Conservation (phyloP, 2,329 filamentous ascomycete genomes). For the Colletotrichum sidae region DNA sequence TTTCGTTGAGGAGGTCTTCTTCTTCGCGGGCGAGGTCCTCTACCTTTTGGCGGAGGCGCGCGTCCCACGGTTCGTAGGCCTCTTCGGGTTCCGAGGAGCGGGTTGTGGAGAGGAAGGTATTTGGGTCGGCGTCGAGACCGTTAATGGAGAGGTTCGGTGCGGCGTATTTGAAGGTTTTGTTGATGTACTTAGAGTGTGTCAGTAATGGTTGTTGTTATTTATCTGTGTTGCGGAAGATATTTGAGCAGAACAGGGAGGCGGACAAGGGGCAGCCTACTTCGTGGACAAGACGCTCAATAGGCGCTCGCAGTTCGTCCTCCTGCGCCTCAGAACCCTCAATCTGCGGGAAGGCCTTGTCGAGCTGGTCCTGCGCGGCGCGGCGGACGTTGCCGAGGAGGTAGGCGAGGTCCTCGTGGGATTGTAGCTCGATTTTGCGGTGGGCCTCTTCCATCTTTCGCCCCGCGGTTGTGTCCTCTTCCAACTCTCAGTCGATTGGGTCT, state of each 20-base stretch:
- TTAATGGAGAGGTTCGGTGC: slow-evolving; percentile 72
- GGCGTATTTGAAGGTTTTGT: slow-evolving; percentile 68
- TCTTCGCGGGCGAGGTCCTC: slow-evolving; percentile 71
- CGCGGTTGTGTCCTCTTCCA: no score
- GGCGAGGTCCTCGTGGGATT: slow-evolving; percentile 78
- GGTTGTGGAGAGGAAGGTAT: slow-evolving; percentile 49
- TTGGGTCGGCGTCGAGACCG: slow-evolving; percentile 62
- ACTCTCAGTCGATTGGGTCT: no score
- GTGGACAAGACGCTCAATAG: slow-evolving; percentile 70
- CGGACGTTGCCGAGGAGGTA: slow-evolving; percentile 78
- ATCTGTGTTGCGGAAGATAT: neutral
- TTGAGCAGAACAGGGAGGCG: neutral
- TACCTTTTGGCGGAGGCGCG: slow-evolving; percentile 67
- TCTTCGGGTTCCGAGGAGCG: slow-evolving; percentile 48
- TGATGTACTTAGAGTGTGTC: slow-evolving; percentile 64
- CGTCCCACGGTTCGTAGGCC: slow-evolving; percentile 70
- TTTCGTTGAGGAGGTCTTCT: slow-evolving; percentile 72
- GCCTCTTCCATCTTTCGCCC: slow-evolving; percentile 48
- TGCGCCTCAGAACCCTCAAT: slow-evolving; percentile 55
- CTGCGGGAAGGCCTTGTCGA: slow-evolving; percentile 76
- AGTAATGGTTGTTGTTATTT: neutral
- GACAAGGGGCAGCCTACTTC: slow-evolving; percentile 55
- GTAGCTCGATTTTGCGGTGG: slow-evolving; percentile 83
- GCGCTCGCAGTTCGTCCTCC: slow-evolving; percentile 67
- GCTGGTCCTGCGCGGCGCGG: slow-evolving; percentile 73